Evolutionary conservation across 106 monocot species (phyloP), one percentile per base, ranked within the genome.

Genomic region (Dioscorea zingiberensis): DNA sequence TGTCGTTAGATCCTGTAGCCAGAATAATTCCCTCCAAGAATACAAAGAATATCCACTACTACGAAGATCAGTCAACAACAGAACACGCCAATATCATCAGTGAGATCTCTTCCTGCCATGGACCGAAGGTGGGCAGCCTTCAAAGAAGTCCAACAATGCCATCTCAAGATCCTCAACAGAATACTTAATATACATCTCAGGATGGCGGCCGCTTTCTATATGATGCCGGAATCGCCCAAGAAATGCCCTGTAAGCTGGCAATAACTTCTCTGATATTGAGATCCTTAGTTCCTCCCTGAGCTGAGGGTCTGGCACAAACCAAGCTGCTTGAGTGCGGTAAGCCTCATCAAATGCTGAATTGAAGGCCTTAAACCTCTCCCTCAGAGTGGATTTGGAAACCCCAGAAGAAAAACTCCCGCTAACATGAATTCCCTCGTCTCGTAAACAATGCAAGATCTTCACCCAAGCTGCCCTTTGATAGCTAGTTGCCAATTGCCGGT

Each of bases 201-300:
- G 88, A 46, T 92, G 85, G 67, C 66, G 91, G 16, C 85, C 88
- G 49, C 64, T 84, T 71, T 97, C 91, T 58, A 97, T 86, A 30
- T 97, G 88, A 26, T 82, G 85, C 21, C 91, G 60, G 70, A 92
- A 97, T 48, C 97, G 62, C 1, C 97, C 97, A 15, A 97, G 72
- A 48, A 97, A 97, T 0, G 86, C 76, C 38, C 97, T 73, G 74
- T 97, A 97, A 27, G 97, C 97, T 2, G 97, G 97, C 55, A 97
- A 68, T 22, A 97, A 47, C 25, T 65, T 79, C 75, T 88, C 97
- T 0, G 75, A 71, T 18, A 97, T 81, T 2, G 97, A 92, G 29
- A 97, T 92, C 81, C 82, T 81, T n/a, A 97, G 71, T 70, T 97
- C 97, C 74, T 97, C 97, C 26, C 86, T 79, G 54, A 97, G 61